Conservation (phyloP, 345 rosid species). For the Eucalyptus erythrocorys region DNA sequence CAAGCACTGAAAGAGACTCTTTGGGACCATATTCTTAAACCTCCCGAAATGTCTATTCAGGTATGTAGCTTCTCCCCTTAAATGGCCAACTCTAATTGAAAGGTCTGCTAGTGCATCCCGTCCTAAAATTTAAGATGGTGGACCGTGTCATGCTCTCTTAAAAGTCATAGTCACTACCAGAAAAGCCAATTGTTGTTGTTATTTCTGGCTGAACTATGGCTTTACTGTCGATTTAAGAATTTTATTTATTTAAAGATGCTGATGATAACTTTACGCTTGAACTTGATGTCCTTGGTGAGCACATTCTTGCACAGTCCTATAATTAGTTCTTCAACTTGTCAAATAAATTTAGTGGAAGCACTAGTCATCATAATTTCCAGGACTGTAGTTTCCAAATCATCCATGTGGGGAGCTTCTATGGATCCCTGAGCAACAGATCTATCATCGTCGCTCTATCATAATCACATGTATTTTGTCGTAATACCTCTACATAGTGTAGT, state of each 20-base stretch:
- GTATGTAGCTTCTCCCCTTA: conserved; percentile 3
- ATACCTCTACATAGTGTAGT: not conserved
- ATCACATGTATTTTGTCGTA: not conserved
- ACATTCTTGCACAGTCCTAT: not conserved
- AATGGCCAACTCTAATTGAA: not conserved
- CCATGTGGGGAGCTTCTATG: not conserved
- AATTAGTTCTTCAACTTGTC: not conserved
- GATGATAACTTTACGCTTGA: not conserved
- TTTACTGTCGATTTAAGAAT: not conserved
- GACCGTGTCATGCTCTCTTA: not conserved
- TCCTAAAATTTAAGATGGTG: not conserved
- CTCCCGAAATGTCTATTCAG: conserved; percentile 34
- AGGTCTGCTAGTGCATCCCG: not conserved
- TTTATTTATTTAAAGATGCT: not conserved
- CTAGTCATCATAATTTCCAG: not conserved
- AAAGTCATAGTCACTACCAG: not conserved
- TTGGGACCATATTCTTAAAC: conserved; percentile 57
- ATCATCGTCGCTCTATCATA: not conserved
- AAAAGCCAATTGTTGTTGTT: not conserved
- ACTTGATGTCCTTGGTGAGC: not conserved
- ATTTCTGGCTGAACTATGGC: not conserved
- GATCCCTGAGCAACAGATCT: not conserved
- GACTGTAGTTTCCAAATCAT: not conserved
- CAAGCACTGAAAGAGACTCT: conserved; percentile 76
- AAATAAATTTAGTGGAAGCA: not conserved